phyloP scores from a whole-genome alignment of 2,329 filamentous ascomycete genomes.

The Torrubiellomyces zombiae region DNA sequence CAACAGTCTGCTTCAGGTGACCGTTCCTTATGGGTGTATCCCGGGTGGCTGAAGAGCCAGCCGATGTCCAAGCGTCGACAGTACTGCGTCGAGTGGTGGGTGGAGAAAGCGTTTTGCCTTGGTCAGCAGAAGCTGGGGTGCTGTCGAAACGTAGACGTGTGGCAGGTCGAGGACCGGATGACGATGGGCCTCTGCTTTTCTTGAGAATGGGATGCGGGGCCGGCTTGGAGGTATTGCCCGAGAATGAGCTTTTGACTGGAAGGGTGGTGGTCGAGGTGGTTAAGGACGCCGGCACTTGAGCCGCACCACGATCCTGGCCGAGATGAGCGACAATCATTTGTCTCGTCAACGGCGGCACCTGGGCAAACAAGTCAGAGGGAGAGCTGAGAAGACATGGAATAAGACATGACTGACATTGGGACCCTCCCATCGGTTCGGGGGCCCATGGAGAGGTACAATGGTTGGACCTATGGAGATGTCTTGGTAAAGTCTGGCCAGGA shows the following conservation, averaged over 20 bases:
- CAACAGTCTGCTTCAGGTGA: no score
- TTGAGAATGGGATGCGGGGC: slow-evolving; percentile 43
- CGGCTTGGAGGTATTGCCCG: slow-evolving; percentile 24
- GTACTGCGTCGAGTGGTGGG: no score
- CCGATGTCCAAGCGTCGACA: no score
- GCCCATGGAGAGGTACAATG: slow-evolving; percentile 36
- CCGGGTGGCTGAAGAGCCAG: no score
- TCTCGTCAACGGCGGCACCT: slow-evolving; percentile 14
- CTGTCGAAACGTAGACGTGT: no score
- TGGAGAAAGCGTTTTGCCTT: no score
- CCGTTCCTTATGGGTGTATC: no score
- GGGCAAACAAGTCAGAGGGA: slow-evolving; percentile 1
- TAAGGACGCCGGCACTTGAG: slow-evolving; percentile 5
- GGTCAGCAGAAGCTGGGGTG: no score
- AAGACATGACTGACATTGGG: slow-evolving; percentile 23
- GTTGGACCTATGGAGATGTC: slow-evolving; percentile 41
- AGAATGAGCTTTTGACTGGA: slow-evolving; percentile 16
- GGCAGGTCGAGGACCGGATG: slow-evolving; percentile 37
- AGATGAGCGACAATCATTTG: slow-evolving; percentile 12
- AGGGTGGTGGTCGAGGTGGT: slow-evolving; percentile 6
- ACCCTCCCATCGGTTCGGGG: slow-evolving; percentile 35
- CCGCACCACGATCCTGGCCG: slow-evolving; percentile 5
- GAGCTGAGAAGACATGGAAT: no score
- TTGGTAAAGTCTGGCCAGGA: slow-evolving; percentile 37
- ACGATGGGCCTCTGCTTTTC: slow-evolving; percentile 37